Evolutionary conservation across 2,329 filamentous ascomycete genomes (phyloP), one percentile per base, ranked within the genome.

Genomic region (Colletotrichum scovillei): DNA sequence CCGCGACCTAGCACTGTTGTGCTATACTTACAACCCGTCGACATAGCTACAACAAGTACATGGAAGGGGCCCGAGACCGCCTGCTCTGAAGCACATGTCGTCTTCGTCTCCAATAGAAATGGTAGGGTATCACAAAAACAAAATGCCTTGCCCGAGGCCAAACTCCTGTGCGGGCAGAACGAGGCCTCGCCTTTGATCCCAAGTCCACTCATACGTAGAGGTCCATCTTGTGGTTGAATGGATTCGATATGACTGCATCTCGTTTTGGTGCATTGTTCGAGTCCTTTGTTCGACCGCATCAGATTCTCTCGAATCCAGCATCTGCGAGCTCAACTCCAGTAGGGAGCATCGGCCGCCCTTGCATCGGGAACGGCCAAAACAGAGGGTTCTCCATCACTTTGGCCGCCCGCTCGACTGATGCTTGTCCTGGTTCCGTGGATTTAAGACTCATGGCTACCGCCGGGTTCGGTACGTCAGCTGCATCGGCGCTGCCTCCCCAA

Each of bases 301-400:
- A 85, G 4, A 87, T 42, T 26, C 85, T 72, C 28, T 82, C 83
- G 76, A 91, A 91, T 0, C 89, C 89, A 2, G 88, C 87, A 35
- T 87, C 84, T 75, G 86, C 82, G 65, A 91, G 76, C 63, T 85
- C 82, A 35, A 82, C 77, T 0, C 88, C 87, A 0, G 79, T 82
- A 0, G 87, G 85, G 32, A 91, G 75, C 70, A 90, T 87, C 3
- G 89, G 88, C 26, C 88, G 83, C 0, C 89, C 89, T 75, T 90
- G 89, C 87, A 90, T 87, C 0, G 89, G 89, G 73, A 90, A 91
- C 0, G 89, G 88, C 89, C 89, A 91, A 76, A 90, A 90, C 2
- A 90, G 80, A 22, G 88, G 88, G 67, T 90, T 90, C 72, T 88
- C 86, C 74, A 86, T 79, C 24, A 77, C 80, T 26, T 84, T 84